Base-by-base conservation (phyloP, 2,329 filamentous ascomycete species). In the Venturia oleaginea region DNA sequence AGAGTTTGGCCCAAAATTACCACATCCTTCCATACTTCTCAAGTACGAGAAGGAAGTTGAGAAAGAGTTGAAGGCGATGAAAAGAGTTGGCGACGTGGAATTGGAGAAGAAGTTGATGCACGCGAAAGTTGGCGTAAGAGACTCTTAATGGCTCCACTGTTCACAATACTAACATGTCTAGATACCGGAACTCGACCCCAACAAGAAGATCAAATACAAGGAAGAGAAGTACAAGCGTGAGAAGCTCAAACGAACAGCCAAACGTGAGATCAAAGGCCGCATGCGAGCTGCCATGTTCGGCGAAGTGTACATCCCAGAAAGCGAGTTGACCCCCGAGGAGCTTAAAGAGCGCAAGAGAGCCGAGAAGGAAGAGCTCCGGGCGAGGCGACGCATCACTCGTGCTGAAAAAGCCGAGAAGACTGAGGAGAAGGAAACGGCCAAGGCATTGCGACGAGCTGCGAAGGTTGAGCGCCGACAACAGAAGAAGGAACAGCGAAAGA, bases 201-300 rank as follows among this genome's bases (percentile, higher is more conserved):
- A 65, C 17, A 63, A 30, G 32, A 65, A 42, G 34, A 55, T 54
- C 13, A 63, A 60, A 42, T 63, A 63, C 60, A 65, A 65, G 37
- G 61, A 42, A 30, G 64, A 51, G 24, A 65, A 65, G 30, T 63
- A 63, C 59, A 54, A 63, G 60, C 51, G 40, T 40, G 63, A 63
- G 46, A 62, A 59, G 27, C 64, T 54, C 30, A 55, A 63, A 48
- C 60, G 64, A 37, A 48, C 48, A 30, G 61, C 64, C 40, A 63
- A 63, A 19, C 46, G 64, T 7, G 48, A 51, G 30, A 54, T 54
- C 30, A 65, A 63, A 55, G 63, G 34, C 4, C 54, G 63, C 24
- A 42, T 62, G 60, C 37, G 40, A 27, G 63, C 42, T 22, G 22
- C 22, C n/a, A 43, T 65, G 37, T 38, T 62, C 10, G 61, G 46